Percentiles rank a stretch among this genome's conserved stretches.
Evolutionary conservation across 306 rosid genomes (phyloP).

Genomic region (Luffa aegyptiaca): DNA sequence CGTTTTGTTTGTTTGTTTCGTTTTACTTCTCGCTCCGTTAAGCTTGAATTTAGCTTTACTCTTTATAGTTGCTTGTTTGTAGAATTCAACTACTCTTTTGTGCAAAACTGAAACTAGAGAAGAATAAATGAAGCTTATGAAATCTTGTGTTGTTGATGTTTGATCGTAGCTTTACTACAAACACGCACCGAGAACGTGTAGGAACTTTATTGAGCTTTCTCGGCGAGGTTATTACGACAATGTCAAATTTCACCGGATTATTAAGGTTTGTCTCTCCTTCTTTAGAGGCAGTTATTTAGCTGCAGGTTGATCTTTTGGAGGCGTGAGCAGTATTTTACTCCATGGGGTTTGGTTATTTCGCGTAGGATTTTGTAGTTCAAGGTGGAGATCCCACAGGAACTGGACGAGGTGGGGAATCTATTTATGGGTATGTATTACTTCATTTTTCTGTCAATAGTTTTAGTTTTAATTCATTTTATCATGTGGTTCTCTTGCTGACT

Average conservation of each 20-base stretch:
- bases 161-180: constrained; percentile 66
- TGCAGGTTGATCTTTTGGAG: constrained; percentile 1
- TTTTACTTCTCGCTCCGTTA: neutral
- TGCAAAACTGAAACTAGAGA: neutral
- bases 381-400: constrained; percentile 99
- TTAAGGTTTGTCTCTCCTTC: constrained; percentile 46
- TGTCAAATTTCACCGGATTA: constrained; percentile 90
- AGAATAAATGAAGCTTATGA: neutral
- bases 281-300: neutral
- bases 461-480: neutral
- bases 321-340: neutral
- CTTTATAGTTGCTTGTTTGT: neutral
- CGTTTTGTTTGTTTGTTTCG: neutral
- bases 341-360: constrained; percentile 15
- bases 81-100: neutral
- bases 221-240: constrained; percentile 88
- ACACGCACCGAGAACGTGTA: constrained; percentile 89
- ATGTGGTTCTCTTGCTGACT: neutral
- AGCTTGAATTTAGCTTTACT: neutral
- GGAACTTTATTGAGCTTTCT: constrained; percentile 91
- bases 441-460: neutral
- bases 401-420: constrained; percentile 98
- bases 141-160: neutral
- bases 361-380: constrained; percentile 94
- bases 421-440: constrained; percentile 58